A percentile compares a stretch with the other conserved stretches of the same genome.
Conservation (phyloP, 2,329 filamentous ascomycete species). For the Phyllosticta paracitricarpa region DNA sequence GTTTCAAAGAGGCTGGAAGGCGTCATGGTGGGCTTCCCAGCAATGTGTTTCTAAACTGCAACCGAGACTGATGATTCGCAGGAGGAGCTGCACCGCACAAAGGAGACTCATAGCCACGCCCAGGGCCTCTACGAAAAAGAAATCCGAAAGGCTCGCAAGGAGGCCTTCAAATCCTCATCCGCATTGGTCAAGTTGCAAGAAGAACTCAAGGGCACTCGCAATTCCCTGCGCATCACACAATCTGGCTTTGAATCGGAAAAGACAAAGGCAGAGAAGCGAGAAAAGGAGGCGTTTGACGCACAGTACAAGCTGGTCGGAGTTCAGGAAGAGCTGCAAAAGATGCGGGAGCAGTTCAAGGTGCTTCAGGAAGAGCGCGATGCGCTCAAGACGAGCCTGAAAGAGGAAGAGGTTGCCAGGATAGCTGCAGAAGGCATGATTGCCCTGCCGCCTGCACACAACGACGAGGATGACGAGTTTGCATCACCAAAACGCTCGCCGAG, state of each 20-base stretch:
- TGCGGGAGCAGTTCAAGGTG: constrained; percentile 52
- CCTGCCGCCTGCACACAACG: constrained; percentile 43
- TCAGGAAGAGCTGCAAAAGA: constrained; percentile 57
- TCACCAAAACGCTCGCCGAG: constrained; percentile 47
- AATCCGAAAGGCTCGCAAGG: constrained; percentile 58
- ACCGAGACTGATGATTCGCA: constrained; percentile 27
- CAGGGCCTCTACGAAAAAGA: constrained; percentile 59
- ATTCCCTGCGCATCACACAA: constrained; percentile 45
- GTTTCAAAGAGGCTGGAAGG: constrained; percentile 58
- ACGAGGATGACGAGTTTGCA: constrained; percentile 51
- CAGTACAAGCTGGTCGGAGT: constrained; percentile 55
- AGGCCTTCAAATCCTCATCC: constrained; percentile 66
- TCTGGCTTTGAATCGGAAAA: constrained; percentile 54
- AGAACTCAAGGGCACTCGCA: constrained; percentile 55
- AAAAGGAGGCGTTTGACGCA: constrained; percentile 60
- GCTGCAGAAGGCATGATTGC: constrained; percentile 62
- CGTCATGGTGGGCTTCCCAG: constrained; percentile 51
- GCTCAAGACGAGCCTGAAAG: constrained; percentile 60
- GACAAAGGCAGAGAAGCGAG: constrained; percentile 49
- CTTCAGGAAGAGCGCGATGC: constrained; percentile 67
- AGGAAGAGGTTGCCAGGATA: constrained; percentile 63
- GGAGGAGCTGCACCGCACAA: constrained; percentile 61
- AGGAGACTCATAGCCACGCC: constrained; percentile 48
- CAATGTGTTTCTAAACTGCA: neutral
- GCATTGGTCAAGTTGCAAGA: constrained; percentile 61